These are phyloP conservation scores for Pythium coloratum DNA, from an alignment of 352 stramenopile species.

Conservation along the genomic window DNA sequence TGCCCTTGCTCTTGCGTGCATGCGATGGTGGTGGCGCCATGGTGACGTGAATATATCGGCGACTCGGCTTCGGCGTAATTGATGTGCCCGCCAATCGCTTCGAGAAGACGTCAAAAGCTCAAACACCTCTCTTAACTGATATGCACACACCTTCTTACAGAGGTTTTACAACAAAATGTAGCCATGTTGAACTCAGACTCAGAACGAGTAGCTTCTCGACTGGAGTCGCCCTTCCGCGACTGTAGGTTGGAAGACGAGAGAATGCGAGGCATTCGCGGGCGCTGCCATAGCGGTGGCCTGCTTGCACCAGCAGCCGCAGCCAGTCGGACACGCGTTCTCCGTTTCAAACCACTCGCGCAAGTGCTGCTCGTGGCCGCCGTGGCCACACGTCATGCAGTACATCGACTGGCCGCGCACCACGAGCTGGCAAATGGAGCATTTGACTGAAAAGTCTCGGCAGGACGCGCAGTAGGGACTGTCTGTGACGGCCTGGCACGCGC, in stretches of 20 bases:
- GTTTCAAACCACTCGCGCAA: slow-evolving; percentile 77
- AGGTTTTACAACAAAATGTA: slow-evolving; percentile 14
- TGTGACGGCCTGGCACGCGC: slow-evolving; percentile 48
- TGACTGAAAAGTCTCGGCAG: slow-evolving; percentile 76
- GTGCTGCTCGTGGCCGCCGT: slow-evolving; percentile 74
- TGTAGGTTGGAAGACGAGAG: background rate
- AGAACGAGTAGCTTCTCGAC: slow-evolving; percentile 77
- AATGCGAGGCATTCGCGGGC: slow-evolving; percentile 26
- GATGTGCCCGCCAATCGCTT: slow-evolving; percentile 17
- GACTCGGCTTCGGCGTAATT: background rate
- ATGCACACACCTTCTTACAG: slow-evolving; percentile 11
- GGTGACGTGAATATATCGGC: background rate
- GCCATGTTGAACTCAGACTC: slow-evolving; percentile 21
- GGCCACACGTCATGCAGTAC: slow-evolving; percentile 85
- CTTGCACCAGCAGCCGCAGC: slow-evolving; percentile 87
- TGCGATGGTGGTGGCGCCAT: slow-evolving; percentile 13
- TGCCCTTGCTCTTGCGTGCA: slow-evolving; percentile 49
- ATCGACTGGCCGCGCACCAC: slow-evolving; percentile 83
- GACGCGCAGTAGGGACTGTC: slow-evolving; percentile 54
- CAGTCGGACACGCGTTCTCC: slow-evolving; percentile 74
- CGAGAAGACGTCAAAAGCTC: background rate
- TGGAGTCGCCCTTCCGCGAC: slow-evolving; percentile 31
- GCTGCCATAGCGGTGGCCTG: slow-evolving; percentile 57
- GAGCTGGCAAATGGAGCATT: slow-evolving; percentile 82
- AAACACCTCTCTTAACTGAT: slow-evolving; percentile 6